phyloP scores from a whole-genome alignment of 106 monocot species.

The Xerophyta viscosa region DNA sequence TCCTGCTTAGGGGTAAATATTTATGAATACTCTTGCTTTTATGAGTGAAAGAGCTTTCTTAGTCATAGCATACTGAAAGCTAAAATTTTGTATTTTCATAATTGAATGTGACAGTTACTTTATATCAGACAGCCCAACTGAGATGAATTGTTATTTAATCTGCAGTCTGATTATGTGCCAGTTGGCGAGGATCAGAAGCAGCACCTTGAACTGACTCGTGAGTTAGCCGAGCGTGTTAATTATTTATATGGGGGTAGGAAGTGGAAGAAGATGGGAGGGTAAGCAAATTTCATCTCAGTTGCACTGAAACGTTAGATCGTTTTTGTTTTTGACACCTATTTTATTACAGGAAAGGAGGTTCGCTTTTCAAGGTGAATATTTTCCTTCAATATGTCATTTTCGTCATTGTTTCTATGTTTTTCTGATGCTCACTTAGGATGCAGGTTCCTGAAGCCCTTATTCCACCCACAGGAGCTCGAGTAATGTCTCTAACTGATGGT shows the following conservation, averaged over 20 bases:
- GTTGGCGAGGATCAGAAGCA: conserved; percentile 98
- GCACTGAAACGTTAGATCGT: background rate
- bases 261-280: conserved; percentile 99
- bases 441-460: conserved; percentile 96
- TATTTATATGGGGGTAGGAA: conserved; percentile 80
- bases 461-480: conserved; percentile 83
- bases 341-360: conserved; percentile 64
- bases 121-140: too few relatives aligned
- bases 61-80: too few relatives aligned
- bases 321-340: conserved; percentile 13
- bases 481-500: conserved; percentile 97
- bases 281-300: background rate
- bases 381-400: background rate
- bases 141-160: conserved; percentile 1
- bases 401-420: too few relatives aligned
- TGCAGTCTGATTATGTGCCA: conserved; percentile 94
- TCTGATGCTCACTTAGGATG: background rate
- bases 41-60: too few relatives aligned
- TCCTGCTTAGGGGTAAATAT: too few relatives aligned
- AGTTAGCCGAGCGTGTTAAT: conserved; percentile 84
- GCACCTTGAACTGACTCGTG: conserved; percentile 89
- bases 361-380: conserved; percentile 65
- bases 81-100: too few relatives aligned
- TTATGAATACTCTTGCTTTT: too few relatives aligned
- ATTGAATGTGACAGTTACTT: too few relatives aligned